Conservation (phyloP, 2,329 filamentous ascomycete species). For the Cryphonectria radicalis region DNA sequence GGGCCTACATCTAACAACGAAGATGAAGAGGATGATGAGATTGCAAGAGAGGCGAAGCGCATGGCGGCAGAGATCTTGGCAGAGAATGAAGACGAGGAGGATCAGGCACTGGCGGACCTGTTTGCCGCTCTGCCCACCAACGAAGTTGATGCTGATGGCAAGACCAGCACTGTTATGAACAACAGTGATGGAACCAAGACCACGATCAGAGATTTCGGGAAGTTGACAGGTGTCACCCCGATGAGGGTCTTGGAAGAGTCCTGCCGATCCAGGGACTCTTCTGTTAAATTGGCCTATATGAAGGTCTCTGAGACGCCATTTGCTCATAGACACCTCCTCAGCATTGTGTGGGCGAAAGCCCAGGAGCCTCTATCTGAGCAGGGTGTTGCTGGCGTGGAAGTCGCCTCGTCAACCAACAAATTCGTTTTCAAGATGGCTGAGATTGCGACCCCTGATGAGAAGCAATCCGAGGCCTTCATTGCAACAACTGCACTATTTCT, state of each 20-base stretch:
- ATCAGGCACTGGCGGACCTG: slow-evolving; percentile 54
- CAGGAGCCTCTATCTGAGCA: slow-evolving; percentile 55
- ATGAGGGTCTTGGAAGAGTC: slow-evolving; percentile 80
- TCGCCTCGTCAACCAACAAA: slow-evolving; percentile 51
- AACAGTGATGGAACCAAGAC: slow-evolving; percentile 58
- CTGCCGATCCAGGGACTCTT: slow-evolving; percentile 79
- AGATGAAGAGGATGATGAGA: slow-evolving; percentile 46
- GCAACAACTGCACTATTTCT: slow-evolving; percentile 83
- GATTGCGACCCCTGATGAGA: slow-evolving; percentile 72
- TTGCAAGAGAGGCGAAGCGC: slow-evolving; percentile 60
- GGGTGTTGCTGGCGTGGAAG: slow-evolving; percentile 49
- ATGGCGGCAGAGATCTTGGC: slow-evolving; percentile 64
- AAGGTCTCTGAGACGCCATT: slow-evolving; percentile 75
- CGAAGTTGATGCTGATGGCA: slow-evolving; percentile 62
- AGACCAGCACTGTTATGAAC: slow-evolving; percentile 60
- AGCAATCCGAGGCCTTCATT: slow-evolving; percentile 86
- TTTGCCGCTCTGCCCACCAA: slow-evolving; percentile 65
- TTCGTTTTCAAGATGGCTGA: slow-evolving; percentile 75
- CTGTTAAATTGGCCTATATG: slow-evolving; percentile 68
- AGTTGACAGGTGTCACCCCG: slow-evolving; percentile 76
- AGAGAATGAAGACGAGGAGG: slow-evolving; percentile 59
- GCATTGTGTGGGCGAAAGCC: slow-evolving; percentile 77
- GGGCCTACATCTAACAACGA: slow-evolving; percentile 36
- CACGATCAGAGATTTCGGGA: slow-evolving; percentile 80
- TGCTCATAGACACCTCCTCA: slow-evolving; percentile 75